These are phyloP conservation scores for Claviceps maximensis DNA, from an alignment of 2,329 filamentous ascomycete genomes.

Conservation along the genomic window DNA sequence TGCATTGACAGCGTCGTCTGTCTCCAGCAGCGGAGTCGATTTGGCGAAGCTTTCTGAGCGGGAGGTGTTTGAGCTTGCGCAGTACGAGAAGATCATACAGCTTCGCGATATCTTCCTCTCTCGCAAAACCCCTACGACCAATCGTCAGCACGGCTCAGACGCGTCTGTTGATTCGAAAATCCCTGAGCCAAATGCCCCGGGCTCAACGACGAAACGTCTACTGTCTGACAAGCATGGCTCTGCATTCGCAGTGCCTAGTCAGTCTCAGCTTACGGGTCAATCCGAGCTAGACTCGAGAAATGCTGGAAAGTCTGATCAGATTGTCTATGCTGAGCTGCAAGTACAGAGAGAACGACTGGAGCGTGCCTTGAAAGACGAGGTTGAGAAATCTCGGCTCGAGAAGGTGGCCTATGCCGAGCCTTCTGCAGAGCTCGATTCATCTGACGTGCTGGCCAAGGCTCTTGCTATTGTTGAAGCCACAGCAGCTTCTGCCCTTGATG, in stretches of 20 bases:
- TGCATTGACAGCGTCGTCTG: not conserved
- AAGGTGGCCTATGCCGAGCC: conserved; percentile 36
- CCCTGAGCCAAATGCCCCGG: not conserved
- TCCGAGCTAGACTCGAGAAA: conserved; percentile 71
- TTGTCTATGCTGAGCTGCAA: conserved; percentile 70
- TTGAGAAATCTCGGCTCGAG: conserved; percentile 45
- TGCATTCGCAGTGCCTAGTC: not conserved
- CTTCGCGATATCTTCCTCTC: conserved; percentile 72
- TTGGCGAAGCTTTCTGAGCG: conserved; percentile 23
- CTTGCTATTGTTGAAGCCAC: conserved; percentile 58
- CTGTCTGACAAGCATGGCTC: not conserved
- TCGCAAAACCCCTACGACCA: conserved; percentile 57
- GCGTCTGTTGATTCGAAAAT: conserved; percentile 8
- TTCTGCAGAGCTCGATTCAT: conserved; percentile 55
- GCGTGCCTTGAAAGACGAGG: conserved; percentile 60
- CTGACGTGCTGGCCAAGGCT: conserved; percentile 59
- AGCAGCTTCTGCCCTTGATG: conserved; percentile 44
- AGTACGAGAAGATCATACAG: conserved; percentile 69
- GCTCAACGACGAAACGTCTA: not conserved
- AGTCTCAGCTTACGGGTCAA: conserved; percentile 34
- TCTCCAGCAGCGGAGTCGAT: not conserved
- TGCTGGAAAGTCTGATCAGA: conserved; percentile 72
- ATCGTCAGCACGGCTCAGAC: conserved; percentile 32
- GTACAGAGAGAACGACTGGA: conserved; percentile 74
- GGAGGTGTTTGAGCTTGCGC: conserved; percentile 43